A percentile compares a stretch with the other conserved stretches of the same genome.
These are phyloP conservation scores for Venturia pyrina DNA, from an alignment of 2,329 filamentous ascomycete genomes.

Conservation along the genomic window DNA sequence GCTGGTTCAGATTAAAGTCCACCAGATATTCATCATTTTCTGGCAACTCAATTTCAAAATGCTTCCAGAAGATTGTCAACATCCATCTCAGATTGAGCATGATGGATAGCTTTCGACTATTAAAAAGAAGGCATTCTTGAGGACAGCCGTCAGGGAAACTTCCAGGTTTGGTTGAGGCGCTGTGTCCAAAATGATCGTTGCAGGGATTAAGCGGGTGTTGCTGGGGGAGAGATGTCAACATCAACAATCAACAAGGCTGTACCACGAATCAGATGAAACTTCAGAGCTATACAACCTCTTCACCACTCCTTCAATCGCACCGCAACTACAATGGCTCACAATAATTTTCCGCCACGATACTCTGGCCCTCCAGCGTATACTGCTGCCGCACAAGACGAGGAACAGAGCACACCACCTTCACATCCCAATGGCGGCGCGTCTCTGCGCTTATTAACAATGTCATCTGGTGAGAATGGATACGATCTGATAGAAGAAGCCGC, in stretches of 20 bases:
- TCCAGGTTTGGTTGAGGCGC: not conserved
- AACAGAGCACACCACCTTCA: slow-evolving; percentile 20
- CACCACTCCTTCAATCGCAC: not conserved
- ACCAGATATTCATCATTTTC: not conserved
- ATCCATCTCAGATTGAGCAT: not conserved
- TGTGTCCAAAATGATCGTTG: not conserved
- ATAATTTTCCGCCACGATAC: slow-evolving; percentile 22
- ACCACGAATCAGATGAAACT: not conserved
- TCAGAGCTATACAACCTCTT: not conserved
- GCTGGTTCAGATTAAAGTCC: not conserved
- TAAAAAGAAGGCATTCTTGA: not conserved
- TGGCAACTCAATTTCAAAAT: not conserved
- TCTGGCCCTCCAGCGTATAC: slow-evolving; percentile 34
- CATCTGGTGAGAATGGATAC: slow-evolving; percentile 34
- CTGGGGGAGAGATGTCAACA: not conserved
- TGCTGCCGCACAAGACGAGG: slow-evolving; percentile 28
- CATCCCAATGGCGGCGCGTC: slow-evolving; percentile 33
- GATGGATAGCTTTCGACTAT: not conserved
- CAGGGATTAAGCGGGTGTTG: not conserved
- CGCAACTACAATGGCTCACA: slow-evolving; percentile 3
- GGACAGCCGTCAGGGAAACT: not conserved
- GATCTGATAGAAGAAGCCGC: slow-evolving; percentile 23
- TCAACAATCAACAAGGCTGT: not conserved
- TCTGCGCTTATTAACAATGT: slow-evolving; percentile 43
- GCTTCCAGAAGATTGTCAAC: not conserved